These are phyloP conservation scores for Lactarius hengduanensis DNA, from an alignment of 768 basidiomycete genomes.

Conservation along the genomic window DNA sequence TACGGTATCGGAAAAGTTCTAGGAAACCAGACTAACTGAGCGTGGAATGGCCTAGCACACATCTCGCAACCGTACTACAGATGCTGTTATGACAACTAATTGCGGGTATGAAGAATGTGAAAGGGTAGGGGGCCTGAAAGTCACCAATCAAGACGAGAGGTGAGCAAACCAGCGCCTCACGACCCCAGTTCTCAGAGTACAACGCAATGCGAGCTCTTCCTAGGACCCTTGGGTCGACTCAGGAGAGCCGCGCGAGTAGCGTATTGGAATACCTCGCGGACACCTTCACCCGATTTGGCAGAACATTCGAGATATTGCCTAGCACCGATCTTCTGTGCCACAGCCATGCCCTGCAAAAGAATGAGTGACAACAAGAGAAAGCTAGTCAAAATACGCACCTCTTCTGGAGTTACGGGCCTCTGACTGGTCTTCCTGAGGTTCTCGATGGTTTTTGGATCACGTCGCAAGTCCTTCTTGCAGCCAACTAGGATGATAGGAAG, in stretches of 20 bases:
- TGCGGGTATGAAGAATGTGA: slow-evolving; percentile 40
- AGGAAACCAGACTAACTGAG: slow-evolving; percentile 27
- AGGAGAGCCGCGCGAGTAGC: slow-evolving; percentile 92
- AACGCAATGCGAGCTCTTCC: slow-evolving; percentile 43
- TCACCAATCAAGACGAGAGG: slow-evolving; percentile 15
- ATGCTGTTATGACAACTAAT: slow-evolving; percentile 38
- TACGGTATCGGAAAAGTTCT: slow-evolving; percentile 22
- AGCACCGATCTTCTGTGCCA: slow-evolving; percentile 95
- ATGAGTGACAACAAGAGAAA: slow-evolving; percentile 1
- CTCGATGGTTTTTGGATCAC: slow-evolving; percentile 90
- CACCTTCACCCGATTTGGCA: slow-evolving; percentile 93
- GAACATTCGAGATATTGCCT: slow-evolving; percentile 98
- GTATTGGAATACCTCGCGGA: slow-evolving; percentile 97
- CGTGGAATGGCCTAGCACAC: slow-evolving; percentile 24
- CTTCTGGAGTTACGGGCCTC: slow-evolving; percentile 90
- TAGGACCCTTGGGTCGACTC: slow-evolving; percentile 46
- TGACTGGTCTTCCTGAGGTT: slow-evolving; percentile 94
- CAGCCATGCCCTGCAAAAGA: slow-evolving; percentile 75
- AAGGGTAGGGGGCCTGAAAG: slow-evolving; percentile 9
- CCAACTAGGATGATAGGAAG: slow-evolving; percentile 97
- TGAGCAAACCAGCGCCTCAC: slow-evolving; percentile 14
- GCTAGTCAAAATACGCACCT: slow-evolving; percentile 49
- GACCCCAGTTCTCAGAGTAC: slow-evolving; percentile 40
- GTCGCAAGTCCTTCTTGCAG: slow-evolving; percentile 97
- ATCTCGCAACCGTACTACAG: slow-evolving; percentile 29